A percentile compares a stretch with the other conserved stretches of the same genome.
Evolutionary conservation across 1,284 basidiomycete genomes (phyloP).

Genomic region (Melampsora larici-populina): DNA sequence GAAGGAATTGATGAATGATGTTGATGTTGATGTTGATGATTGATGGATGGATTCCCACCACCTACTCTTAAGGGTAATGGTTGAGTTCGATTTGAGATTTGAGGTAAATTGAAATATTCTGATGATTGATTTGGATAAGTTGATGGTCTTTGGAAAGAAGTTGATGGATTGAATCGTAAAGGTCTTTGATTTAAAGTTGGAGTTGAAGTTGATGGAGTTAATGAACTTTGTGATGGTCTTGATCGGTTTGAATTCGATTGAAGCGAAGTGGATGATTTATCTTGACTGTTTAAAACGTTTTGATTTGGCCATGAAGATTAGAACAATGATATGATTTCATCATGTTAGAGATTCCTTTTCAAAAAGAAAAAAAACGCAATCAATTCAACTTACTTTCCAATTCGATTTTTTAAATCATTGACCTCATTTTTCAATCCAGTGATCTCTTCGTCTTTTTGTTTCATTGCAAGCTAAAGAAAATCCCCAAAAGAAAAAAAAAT

Average conservation of each 20-base stretch:
- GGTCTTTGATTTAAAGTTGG: not conserved
- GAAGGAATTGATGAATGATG: not conserved
- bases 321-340: not conserved
- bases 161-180: too few relatives aligned
- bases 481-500: not conserved
- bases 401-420: not conserved
- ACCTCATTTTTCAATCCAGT: not conserved
- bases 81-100: too few relatives aligned
- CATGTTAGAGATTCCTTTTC: not conserved
- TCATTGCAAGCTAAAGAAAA: not conserved
- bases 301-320: not conserved
- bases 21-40: not conserved
- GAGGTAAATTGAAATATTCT: too few relatives aligned
- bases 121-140: too few relatives aligned
- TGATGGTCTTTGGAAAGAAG: too few relatives aligned
- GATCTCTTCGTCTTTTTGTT: constrained; percentile 3
- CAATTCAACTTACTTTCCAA: not conserved
- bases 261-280: too few relatives aligned
- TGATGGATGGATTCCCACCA: too few relatives aligned
- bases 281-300: too few relatives aligned
- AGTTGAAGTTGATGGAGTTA: not conserved
- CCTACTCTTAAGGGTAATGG: too few relatives aligned
- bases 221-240: not conserved
- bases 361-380: not conserved
- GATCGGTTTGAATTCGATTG: too few relatives aligned